Evolutionary conservation across 192 early-diverging fungal species (phyloP), one percentile per base, ranked within the genome.

Genomic region (Backusella circina): DNA sequence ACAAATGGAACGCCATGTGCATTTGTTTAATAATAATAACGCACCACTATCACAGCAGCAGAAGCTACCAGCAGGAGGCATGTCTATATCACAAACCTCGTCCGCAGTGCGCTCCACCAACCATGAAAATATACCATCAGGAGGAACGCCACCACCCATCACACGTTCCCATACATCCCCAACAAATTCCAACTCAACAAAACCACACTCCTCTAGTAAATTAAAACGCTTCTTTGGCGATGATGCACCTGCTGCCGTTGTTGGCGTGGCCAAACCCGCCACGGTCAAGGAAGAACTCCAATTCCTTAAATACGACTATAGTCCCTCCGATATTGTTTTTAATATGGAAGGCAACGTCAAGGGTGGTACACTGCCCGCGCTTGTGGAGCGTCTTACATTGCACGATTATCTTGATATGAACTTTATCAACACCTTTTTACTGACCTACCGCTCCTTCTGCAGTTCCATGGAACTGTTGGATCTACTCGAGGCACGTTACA

Each of bases 381-480:
- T 96, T 3, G 86, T 96, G 12, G 94, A 95, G 80, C 84, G 93
- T 2, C 82, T 96, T 50, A 95, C 93, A 1, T 80, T 94, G 6
- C 95, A 96, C 68, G 95, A 96, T 74, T 79, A 66, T 36, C 67
- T 79, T 23, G 96, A 77, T 65, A 76, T 73, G 81, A 90, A 90
- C 76, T 97, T 94, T 85, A 89, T 90, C 66, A 88, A 88, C 30
- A 93, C 95, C 0, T 96, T 99, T 87, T 79, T 99, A 70, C 81
- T 99, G 37, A 95, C 97, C 1, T 98, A 96, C 80, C 93, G 94
- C 33, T 93, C 94, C 5, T 97, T 98, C 65, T 91, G 91, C 2
- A 91, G 87, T 2, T 92, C 95, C 7, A 83, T 82, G 18, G 93
- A 94, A 75, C 87, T 98, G 26, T 86, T 98, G 47, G 83, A 88